A percentile compares a stretch with the other conserved stretches of the same genome.
Evolutionary conservation across 345 rosid species (phyloP).

Genomic region (Citrus reticulata): DNA sequence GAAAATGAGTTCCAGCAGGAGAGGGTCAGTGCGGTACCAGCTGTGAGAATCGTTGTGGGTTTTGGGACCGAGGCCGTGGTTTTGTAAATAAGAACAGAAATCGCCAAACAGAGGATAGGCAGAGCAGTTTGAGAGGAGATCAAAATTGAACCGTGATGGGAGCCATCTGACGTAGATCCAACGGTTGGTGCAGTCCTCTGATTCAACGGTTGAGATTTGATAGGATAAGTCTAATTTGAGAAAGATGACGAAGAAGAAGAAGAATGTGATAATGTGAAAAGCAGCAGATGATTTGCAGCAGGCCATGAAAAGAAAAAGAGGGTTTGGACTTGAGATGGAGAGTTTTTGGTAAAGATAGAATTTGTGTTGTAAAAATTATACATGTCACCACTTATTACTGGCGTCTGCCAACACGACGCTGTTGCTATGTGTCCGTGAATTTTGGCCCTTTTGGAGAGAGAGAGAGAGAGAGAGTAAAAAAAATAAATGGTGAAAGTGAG

Average conservation of each 20-base stretch:
- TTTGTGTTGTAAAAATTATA: not conserved
- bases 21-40: conserved; percentile 84
- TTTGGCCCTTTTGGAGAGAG: not conserved
- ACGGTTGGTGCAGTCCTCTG: conserved; percentile 59
- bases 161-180: conserved; percentile 89
- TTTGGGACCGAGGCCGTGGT: conserved; percentile 87
- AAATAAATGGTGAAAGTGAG: not conserved
- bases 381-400: too few relatives aligned
- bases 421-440: not conserved
- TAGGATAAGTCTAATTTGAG: conserved; percentile 16
- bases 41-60: conserved; percentile 79
- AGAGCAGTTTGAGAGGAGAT: conserved; percentile 78
- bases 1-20: conserved; percentile 71
- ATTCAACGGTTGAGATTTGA: conserved; percentile 26
- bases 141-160: conserved; percentile 77
- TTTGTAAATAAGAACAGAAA: conserved; percentile 68
- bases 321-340: not conserved
- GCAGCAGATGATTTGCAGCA: conserved; percentile 15
- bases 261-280: conserved; percentile 7
- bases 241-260: conserved; percentile 20
- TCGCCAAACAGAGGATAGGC: conserved; percentile 53
- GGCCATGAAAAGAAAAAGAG: conserved; percentile 22
- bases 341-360: not conserved
- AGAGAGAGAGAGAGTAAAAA: too few relatives aligned
- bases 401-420: too few relatives aligned